Percentiles rank a stretch among this genome's conserved stretches.
phyloP scores from a whole-genome alignment of 129 eudicot species.

The Centrapalus pauciflorus region DNA sequence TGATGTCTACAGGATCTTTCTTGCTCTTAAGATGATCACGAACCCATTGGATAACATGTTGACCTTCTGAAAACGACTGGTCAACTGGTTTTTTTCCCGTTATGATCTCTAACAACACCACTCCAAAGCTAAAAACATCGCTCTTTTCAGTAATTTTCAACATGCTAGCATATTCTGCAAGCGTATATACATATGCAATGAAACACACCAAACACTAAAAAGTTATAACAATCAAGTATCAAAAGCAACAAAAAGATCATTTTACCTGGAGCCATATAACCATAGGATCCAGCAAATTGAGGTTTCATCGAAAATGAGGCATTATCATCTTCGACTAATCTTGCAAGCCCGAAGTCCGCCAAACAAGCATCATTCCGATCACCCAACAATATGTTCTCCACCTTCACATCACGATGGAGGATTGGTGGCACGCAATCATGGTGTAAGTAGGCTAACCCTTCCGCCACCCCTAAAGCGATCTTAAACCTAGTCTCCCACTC shows the following conservation, averaged over 20 bases:
- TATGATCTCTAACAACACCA: conserved; percentile 71
- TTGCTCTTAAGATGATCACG: conserved; percentile 77
- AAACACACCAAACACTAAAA: background rate
- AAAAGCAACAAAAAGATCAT: too few relatives aligned
- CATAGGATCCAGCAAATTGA: conserved; percentile 90
- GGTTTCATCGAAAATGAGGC: conserved; percentile 54
- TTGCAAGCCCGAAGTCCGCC: conserved; percentile 92
- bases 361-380: conserved; percentile 74
- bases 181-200: background rate
- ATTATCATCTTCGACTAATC: conserved; percentile 65
- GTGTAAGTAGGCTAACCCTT: conserved; percentile 87
- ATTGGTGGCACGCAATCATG: conserved; percentile 87
- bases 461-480: conserved; percentile 88
- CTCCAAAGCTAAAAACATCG: conserved; percentile 88
- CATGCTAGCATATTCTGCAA: conserved; percentile 68
- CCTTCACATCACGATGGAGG: conserved; percentile 89
- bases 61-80: conserved; percentile 70
- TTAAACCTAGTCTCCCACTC: conserved; percentile 83
- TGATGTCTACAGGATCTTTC: conserved; percentile 58
- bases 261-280: conserved; percentile 96
- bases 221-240: background rate
- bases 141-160: conserved; percentile 77
- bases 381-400: conserved; percentile 70
- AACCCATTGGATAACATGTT: conserved; percentile 86
- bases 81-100: conserved; percentile 76